Evolutionary conservation across 257 asterid genomes (phyloP).

Genomic region (Apocynum venetum): DNA sequence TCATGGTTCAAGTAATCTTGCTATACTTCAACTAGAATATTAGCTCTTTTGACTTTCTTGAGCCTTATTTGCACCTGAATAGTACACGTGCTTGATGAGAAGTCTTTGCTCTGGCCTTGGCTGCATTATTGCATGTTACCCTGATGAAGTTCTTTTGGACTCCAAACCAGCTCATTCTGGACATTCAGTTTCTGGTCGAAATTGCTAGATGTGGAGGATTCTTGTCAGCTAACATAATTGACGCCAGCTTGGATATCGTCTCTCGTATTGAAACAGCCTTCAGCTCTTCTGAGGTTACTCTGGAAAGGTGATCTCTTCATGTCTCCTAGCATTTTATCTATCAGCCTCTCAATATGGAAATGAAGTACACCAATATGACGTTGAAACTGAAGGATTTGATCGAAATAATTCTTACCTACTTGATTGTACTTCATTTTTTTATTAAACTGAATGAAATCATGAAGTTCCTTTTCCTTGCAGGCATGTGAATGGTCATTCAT

Average conservation of each 20-base stretch:
- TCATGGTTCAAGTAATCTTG: background rate
- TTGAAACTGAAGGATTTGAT: background rate
- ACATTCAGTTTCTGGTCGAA: conserved; percentile 63
- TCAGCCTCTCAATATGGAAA: background rate
- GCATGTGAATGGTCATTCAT: conserved; percentile 27
- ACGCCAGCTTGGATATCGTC: conserved; percentile 22
- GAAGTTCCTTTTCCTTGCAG: conserved; percentile 22
- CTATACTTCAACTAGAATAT: background rate
- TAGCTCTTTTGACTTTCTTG: background rate
- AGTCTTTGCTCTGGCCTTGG: background rate
- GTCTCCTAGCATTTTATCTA: background rate
- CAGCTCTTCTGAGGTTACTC: conserved; percentile 30
- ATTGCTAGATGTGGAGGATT: conserved; percentile 54
- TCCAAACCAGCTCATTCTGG: conserved; percentile 46
- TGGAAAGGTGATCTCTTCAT: conserved; percentile 38
- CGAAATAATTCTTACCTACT: background rate
- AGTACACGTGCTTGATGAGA: background rate
- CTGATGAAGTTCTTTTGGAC: conserved; percentile 8
- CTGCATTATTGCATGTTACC: background rate
- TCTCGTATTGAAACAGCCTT: conserved; percentile 33
- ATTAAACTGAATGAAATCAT: background rate
- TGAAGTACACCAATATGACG: background rate
- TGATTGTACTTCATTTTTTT: background rate
- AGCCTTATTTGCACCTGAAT: background rate
- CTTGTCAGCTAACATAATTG: conserved; percentile 34